Conservation (phyloP, 495 filamentous ascomycete species). For the Penicillium robsamsonii region DNA sequence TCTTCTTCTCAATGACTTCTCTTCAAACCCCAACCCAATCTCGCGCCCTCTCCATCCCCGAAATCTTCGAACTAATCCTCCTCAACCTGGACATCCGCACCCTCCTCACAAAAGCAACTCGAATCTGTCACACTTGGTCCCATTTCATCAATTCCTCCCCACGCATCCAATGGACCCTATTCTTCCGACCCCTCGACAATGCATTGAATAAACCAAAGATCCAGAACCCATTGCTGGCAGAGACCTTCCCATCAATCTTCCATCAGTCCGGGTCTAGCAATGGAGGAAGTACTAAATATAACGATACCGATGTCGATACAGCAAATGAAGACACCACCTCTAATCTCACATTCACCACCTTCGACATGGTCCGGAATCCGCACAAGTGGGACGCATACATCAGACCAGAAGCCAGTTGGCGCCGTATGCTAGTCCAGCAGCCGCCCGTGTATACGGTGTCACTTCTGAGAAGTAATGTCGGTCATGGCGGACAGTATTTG, state of each 20-base stretch:
- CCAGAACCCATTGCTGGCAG: conserved; percentile 15
- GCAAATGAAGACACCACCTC: background rate
- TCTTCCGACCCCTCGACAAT: conserved; percentile 12
- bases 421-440: conserved; percentile 21
- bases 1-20: background rate
- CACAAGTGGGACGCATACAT: conserved; percentile 3
- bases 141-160: conserved; percentile 14
- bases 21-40: background rate
- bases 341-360: background rate
- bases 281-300: background rate
- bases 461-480: background rate
- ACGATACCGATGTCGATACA: background rate
- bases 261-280: background rate
- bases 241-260: conserved; percentile 15
- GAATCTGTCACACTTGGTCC: conserved; percentile 14
- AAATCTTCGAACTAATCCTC: conserved; percentile 24
- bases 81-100: conserved; percentile 17
- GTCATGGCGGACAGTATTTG: conserved; percentile 1
- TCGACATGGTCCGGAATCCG: conserved; percentile 2
- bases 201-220: background rate
- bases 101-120: conserved; percentile 17
- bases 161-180: conserved; percentile 18
- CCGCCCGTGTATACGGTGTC: conserved; percentile 11
- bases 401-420: conserved; percentile 21
- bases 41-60: conserved; percentile 13